These are phyloP conservation scores for Halophytophthora batemanensis DNA, from an alignment of 352 stramenopile genomes.

Conservation along the genomic window DNA sequence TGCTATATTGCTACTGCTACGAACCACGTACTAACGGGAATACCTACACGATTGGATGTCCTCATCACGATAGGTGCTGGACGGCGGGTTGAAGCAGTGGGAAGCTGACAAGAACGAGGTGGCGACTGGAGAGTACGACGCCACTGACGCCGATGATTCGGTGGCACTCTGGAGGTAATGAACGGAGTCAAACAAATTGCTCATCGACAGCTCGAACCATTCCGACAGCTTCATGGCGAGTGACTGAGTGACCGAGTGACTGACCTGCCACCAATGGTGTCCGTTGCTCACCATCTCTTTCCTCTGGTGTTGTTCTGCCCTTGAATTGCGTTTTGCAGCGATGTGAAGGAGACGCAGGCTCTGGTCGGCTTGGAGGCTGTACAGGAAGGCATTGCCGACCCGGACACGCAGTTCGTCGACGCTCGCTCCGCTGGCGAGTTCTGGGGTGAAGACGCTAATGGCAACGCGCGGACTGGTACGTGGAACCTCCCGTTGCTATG, in stretches of 20 bases:
- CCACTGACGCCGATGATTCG: background rate
- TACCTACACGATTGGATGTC: too few relatives aligned
- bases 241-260: too few relatives aligned
- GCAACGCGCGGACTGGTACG: constrained; percentile 35
- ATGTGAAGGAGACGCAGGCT: constrained; percentile 16
- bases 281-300: too few relatives aligned
- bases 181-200: too few relatives aligned
- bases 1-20: too few relatives aligned
- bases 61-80: constrained; percentile 50
- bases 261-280: too few relatives aligned
- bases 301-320: too few relatives aligned
- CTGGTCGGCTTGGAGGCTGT: constrained; percentile 28
- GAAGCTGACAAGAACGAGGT: constrained; percentile 41
- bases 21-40: too few relatives aligned
- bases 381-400: constrained; percentile 28
- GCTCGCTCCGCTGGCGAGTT: constrained; percentile 28
- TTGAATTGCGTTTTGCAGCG: too few relatives aligned
- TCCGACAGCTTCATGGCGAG: too few relatives aligned
- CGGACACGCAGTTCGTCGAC: constrained; percentile 30
- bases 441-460: constrained; percentile 22
- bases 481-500: too few relatives aligned
- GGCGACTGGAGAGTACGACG: constrained; percentile 23
- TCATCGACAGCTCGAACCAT: too few relatives aligned
- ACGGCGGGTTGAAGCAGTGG: constrained; percentile 75
- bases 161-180: constrained; percentile 16